Evolutionary conservation across 306 rosid genomes (phyloP).

Genomic region (Malus asiatica): DNA sequence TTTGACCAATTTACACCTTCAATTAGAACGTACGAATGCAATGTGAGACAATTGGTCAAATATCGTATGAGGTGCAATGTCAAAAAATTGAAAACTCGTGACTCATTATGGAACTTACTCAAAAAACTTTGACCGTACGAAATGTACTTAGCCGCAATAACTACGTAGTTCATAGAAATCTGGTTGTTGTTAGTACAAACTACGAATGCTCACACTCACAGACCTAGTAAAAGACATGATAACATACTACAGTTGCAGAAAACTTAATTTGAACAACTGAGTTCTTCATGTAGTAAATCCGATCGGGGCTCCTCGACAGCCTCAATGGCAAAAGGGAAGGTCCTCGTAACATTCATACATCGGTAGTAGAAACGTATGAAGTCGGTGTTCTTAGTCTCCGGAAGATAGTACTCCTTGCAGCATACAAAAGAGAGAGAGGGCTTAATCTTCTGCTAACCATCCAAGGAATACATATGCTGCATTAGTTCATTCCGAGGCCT

Average conservation of each 20-base stretch:
- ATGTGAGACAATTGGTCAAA: no score
- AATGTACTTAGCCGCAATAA: no score
- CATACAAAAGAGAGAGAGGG: background rate
- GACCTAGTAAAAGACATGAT: background rate
- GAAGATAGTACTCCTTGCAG: background rate
- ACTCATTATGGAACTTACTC: no score
- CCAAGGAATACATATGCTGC: background rate
- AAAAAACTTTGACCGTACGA: no score
- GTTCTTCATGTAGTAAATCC: background rate
- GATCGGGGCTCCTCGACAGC: background rate
- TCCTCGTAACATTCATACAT: background rate
- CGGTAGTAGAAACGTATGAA: background rate
- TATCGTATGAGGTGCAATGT: no score
- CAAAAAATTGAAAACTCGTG: no score
- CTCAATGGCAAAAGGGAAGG: background rate
- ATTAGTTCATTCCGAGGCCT: background rate
- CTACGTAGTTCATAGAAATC: no score
- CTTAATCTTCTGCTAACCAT: constrained; percentile 2
- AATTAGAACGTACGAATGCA: no score
- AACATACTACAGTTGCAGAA: background rate
- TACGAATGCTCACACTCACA: no score
- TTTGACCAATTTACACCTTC: no score
- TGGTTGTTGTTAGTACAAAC: no score
- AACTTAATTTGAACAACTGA: background rate
- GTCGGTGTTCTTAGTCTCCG: background rate